Conservation (phyloP, 371 early-diverging fungal species). For the Actinomucor elegans region DNA sequence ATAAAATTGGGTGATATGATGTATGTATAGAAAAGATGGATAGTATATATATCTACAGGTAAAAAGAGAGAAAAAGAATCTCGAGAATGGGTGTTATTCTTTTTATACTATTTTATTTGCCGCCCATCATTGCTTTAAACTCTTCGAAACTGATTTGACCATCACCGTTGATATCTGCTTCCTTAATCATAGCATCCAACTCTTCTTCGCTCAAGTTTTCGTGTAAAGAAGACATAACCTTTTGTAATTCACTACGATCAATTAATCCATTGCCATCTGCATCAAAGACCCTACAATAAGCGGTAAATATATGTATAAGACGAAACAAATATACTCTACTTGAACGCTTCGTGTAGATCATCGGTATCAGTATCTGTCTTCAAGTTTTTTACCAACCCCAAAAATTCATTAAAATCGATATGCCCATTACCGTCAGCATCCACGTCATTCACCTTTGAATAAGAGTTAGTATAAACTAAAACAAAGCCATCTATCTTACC, state of each 20-base stretch:
- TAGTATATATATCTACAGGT: not conserved
- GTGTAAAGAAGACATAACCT: constrained; percentile 52
- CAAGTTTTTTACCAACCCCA: constrained; percentile 80
- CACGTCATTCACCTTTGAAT: constrained; percentile 82
- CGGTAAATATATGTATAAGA: not conserved
- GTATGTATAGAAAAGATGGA: not conserved
- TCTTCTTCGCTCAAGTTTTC: constrained; percentile 61
- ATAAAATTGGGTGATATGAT: too few species aligned
- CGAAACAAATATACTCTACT: constrained; percentile 47
- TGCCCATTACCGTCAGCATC: constrained; percentile 92
- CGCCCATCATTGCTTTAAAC: constrained; percentile 63
- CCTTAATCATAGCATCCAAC: constrained; percentile 66
- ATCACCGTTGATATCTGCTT: constrained; percentile 51
- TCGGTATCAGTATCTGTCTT: constrained; percentile 39
- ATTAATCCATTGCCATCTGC: constrained; percentile 91
- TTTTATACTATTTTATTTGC: constrained; percentile 22
- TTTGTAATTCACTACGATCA: constrained; percentile 84
- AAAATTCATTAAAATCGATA: constrained; percentile 91
- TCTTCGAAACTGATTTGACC: constrained; percentile 46
- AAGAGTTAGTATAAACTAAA: constrained; percentile 42
- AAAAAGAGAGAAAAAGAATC: not conserved
- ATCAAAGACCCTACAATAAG: constrained; percentile 38
- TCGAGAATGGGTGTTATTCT: not conserved
- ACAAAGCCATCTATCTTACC: too few species aligned
- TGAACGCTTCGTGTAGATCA: constrained; percentile 46